Evolutionary conservation across 2,329 filamentous ascomycete species (phyloP).

Genomic region (Stagonosporopsis tanaceti): DNA sequence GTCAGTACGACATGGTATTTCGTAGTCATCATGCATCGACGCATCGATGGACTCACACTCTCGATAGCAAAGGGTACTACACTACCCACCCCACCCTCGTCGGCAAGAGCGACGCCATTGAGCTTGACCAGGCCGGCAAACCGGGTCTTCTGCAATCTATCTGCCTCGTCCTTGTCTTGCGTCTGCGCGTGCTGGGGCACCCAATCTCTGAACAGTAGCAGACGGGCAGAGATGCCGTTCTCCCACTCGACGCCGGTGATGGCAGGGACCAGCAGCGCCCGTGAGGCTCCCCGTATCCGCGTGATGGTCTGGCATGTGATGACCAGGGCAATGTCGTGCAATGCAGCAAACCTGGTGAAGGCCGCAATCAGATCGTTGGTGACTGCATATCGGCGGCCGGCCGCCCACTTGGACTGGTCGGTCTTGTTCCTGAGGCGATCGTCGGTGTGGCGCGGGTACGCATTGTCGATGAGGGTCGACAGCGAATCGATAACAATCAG

Average conservation of each 20-base stretch:
- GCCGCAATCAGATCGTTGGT: constrained; percentile 69
- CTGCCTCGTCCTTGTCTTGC: constrained; percentile 34
- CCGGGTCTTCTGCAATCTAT: constrained; percentile 45
- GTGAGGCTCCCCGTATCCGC: constrained; percentile 72
- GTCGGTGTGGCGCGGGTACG: constrained; percentile 69
- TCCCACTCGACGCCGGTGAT: constrained; percentile 84
- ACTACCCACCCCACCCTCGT: constrained; percentile 54
- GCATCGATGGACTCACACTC: constrained; percentile 53
- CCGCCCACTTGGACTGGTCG: constrained; percentile 58
- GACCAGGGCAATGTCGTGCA: constrained; percentile 75
- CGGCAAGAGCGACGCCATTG: constrained; percentile 50
- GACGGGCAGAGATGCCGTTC: constrained; percentile 72
- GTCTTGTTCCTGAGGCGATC: constrained; percentile 53
- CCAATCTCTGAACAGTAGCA: constrained; percentile 82
- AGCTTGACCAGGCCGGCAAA: constrained; percentile 56
- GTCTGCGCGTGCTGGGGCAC: constrained; percentile 40
- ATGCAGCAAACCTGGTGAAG: constrained; percentile 75
- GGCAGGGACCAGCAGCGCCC: constrained; percentile 76
- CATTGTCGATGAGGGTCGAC: constrained; percentile 77
- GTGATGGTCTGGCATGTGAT: constrained; percentile 82
- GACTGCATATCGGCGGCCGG: constrained; percentile 64
- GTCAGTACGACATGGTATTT: constrained; percentile 26
- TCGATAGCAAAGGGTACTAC: constrained; percentile 60
- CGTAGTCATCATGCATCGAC: not conserved
- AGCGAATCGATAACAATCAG: constrained; percentile 81